These are phyloP conservation scores for Lolium rigidum DNA, from an alignment of 176 grass and related monocot species.

Conservation along the genomic window DNA sequence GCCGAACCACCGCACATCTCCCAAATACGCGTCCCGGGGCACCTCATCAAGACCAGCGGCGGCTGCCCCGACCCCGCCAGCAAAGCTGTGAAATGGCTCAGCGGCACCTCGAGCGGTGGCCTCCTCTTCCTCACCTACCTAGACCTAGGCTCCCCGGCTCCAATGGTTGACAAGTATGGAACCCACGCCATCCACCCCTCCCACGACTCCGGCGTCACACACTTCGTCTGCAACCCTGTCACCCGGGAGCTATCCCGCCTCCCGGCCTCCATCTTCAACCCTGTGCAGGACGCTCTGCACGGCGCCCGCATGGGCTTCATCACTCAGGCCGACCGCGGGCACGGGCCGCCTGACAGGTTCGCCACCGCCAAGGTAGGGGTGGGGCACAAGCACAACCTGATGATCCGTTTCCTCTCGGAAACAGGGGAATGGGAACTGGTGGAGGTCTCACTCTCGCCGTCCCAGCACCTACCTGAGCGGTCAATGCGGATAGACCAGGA, in stretches of 20 bases:
- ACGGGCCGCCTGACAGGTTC: conserved; percentile 8
- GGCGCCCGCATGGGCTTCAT: not conserved
- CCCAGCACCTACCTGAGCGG: not conserved
- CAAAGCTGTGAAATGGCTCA: too few species aligned
- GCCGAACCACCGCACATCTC: not conserved
- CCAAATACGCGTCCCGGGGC: not conserved
- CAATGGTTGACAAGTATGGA: not conserved
- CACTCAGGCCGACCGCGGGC: not conserved
- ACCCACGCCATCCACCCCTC: not conserved
- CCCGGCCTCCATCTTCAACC: conserved; percentile 29
- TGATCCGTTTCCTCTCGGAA: conserved; percentile 36
- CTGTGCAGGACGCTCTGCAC: too few species aligned
- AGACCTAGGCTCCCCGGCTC: not conserved
- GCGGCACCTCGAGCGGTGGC: conserved; percentile 23
- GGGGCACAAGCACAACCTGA: not conserved
- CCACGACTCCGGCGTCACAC: conserved; percentile 14
- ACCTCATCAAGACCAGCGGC: not conserved
- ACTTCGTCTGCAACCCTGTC: conserved; percentile 31
- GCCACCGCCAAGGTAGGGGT: not conserved
- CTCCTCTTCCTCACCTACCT: conserved; percentile 25
- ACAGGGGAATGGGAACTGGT: conserved; percentile 32
- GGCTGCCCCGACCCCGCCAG: not conserved
- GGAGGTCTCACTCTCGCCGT: not conserved
- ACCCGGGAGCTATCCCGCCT: conserved; percentile 37
- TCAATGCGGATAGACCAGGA: not conserved